Base-by-base conservation (phyloP, 352 stramenopile genomes). In the Phytophthora tubulina region DNA sequence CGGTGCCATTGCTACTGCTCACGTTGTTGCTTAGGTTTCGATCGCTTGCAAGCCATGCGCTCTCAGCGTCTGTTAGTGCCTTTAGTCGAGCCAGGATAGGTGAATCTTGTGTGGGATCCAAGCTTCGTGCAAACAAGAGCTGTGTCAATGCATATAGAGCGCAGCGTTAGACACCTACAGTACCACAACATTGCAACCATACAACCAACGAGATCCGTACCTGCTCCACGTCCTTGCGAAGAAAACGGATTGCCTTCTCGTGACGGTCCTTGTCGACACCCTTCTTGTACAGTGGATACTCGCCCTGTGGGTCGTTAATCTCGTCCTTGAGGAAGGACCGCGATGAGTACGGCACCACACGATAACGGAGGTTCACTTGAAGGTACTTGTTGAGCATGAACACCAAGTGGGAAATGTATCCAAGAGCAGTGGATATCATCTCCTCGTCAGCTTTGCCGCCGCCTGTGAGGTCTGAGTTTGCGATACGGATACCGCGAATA, bases 381-480 rank as follows among this genome's bases (percentile, higher is more conserved):
- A 96, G 67, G 58, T 96, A 96, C 70, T 96, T 96, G 81, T 86
- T 93, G 30, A 96, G 81, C 85, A 96, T 94, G 65, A 96, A 96
- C 21, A 93, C 85, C 53, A 96, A 71, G 51, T 96, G 89, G n/a
- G 88, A 85, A 60, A 95, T 94, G 67, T 94, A 95, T 31, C 89
- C 89, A 38, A 96, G 74, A 39, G 85, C 88, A 6, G 89, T 96
- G n/a, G 86, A 92, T 15, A 96, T 81, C 76, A 86, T 82, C 49
- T 96, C 89, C 68, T 96, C 89, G 51, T 96, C 89, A 4, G 71
- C 73, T 59, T 68, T 83, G 13, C 81, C 84, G 30, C 76, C 78
- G 36, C 83, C 79, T 4, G 72, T 83, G 14, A 95, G 66, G 52
- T 96, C 89, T 10, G 87, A 83, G 50, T 88, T 96, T 38, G 81